A percentile compares a stretch with the other conserved stretches of the same genome.
phyloP scores from a whole-genome alignment of 2,329 filamentous ascomycete species.

The Penicillium sp. region DNA sequence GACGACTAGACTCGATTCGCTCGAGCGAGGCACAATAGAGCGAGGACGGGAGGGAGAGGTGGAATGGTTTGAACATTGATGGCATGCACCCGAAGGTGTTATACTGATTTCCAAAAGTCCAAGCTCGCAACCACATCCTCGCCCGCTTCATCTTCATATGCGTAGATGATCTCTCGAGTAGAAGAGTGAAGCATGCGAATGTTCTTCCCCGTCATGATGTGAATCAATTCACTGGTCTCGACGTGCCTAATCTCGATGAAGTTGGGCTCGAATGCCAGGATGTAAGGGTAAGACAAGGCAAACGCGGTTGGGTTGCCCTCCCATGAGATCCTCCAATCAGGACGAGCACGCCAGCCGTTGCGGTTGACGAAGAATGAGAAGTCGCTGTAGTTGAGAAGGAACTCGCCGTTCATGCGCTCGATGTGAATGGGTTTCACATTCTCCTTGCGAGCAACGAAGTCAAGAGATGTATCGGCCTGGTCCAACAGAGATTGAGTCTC shows the following conservation, averaged over 20 bases:
- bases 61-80: not conserved
- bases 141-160: conserved; percentile 92
- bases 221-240: conserved; percentile 84
- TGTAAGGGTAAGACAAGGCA: conserved; percentile 93
- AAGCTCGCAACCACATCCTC: conserved; percentile 92
- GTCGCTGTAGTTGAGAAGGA: conserved; percentile 95
- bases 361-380: conserved; percentile 99
- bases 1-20: not conserved
- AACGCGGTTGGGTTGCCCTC: conserved; percentile 90
- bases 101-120: conserved; percentile 76
- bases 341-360: conserved; percentile 93
- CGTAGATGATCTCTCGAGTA: conserved; percentile 96
- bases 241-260: conserved; percentile 97
- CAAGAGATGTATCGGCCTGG: conserved; percentile 94
- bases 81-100: not conserved
- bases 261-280: conserved; percentile 92
- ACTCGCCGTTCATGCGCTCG: conserved; percentile 93
- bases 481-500: conserved; percentile 96
- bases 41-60: not conserved
- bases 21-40: not conserved
- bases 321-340: conserved; percentile 97
- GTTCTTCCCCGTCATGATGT: conserved; percentile 94
- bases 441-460: conserved; percentile 93
- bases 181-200: conserved; percentile 97
- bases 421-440: conserved; percentile 95